Percentiles rank a stretch among this genome's conserved stretches.
phyloP scores from a whole-genome alignment of 2,329 filamentous ascomycete genomes.

The Albifimbria verrucaria region DNA sequence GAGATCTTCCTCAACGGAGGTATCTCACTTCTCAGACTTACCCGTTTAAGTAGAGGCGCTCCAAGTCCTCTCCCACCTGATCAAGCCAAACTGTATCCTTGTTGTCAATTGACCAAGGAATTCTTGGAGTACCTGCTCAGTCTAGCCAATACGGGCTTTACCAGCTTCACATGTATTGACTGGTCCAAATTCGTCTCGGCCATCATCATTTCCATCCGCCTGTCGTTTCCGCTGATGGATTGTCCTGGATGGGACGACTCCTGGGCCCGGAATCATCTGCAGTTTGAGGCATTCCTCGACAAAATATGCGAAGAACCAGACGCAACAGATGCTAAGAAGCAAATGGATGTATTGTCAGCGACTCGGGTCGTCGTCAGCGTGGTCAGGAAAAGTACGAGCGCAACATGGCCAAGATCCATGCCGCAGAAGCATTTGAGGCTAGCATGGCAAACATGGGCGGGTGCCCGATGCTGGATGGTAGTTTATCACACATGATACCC shows the following conservation, averaged over 20 bases:
- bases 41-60: not conserved
- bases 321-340: constrained; percentile 19
- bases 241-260: constrained; percentile 33
- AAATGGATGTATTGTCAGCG: constrained; percentile 41
- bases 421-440: constrained; percentile 20
- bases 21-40: constrained; percentile 25
- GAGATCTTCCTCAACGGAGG: constrained; percentile 38
- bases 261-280: constrained; percentile 35
- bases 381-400: constrained; percentile 42
- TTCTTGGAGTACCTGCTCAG: constrained; percentile 29
- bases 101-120: not conserved
- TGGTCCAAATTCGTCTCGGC: constrained; percentile 38
- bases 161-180: constrained; percentile 37
- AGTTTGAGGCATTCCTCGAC: constrained; percentile 36
- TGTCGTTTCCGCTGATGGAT: constrained; percentile 41
- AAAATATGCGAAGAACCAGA: constrained; percentile 26
- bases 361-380: constrained; percentile 43
- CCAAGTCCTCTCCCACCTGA: not conserved
- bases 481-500: constrained; percentile 41
- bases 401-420: constrained; percentile 26
- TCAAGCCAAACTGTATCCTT: not conserved
- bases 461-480: constrained; percentile 52
- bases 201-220: constrained; percentile 40
- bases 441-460: constrained; percentile 14
- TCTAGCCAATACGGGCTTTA: constrained; percentile 27